Percentiles rank a stretch among this genome's conserved stretches.
Evolutionary conservation across 148 eudicot genomes (phyloP).

Genomic region (Camellia japonica): DNA sequence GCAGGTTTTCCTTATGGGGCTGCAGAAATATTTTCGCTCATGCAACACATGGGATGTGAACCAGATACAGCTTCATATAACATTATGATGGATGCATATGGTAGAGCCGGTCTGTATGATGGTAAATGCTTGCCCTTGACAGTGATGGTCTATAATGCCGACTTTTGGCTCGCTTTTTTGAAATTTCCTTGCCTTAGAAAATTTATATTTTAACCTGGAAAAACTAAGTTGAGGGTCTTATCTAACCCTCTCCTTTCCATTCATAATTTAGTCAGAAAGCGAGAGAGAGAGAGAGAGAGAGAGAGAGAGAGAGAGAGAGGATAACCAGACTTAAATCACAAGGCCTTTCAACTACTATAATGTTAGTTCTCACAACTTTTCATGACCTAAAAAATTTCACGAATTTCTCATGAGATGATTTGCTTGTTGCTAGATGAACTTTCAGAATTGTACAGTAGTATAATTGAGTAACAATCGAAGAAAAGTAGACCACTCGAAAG

Average conservation of each 20-base stretch:
- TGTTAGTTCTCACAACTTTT: too few species aligned
- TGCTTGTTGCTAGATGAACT: too few species aligned
- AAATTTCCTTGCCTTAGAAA: not conserved
- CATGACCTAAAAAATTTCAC: too few species aligned
- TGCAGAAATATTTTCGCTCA: slow-evolving; percentile 78
- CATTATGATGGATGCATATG: slow-evolving; percentile 90
- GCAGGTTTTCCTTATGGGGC: slow-evolving; percentile 82
- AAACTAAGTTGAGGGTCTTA: not conserved
- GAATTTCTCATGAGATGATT: too few species aligned
- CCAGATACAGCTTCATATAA: slow-evolving; percentile 86
- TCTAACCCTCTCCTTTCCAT: not conserved
- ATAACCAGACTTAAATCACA: too few species aligned
- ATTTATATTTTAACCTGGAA: not conserved
- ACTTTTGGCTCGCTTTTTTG: slow-evolving; percentile 1
- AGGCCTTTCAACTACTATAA: too few species aligned
- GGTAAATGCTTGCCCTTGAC: slow-evolving; percentile 31
- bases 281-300: too few species aligned
- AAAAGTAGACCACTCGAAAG: too few species aligned
- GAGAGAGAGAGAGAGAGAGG: too few species aligned
- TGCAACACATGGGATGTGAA: slow-evolving; percentile 89
- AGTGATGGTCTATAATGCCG: not conserved
- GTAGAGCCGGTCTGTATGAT: slow-evolving; percentile 76
- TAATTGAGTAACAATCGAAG: too few species aligned
- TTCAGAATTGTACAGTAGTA: too few species aligned
- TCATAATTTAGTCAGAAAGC: too few species aligned